A percentile compares a stretch with the other conserved stretches of the same genome.
These are phyloP conservation scores for Canavalia gladiata DNA, from an alignment of 306 rosid species.

Conservation along the genomic window DNA sequence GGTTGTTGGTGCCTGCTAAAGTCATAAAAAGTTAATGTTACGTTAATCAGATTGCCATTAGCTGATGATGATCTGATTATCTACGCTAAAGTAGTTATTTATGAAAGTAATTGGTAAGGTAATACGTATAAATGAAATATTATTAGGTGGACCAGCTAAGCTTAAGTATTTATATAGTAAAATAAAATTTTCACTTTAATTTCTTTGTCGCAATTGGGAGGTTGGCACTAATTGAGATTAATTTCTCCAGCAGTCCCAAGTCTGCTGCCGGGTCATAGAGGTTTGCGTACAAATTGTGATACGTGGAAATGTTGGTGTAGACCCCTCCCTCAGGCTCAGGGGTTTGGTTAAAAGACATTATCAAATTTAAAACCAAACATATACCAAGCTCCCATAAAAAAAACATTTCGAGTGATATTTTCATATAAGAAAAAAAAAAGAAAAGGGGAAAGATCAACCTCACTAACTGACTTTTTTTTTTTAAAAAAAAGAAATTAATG, in stretches of 20 bases:
- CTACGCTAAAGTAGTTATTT: conserved; percentile 1
- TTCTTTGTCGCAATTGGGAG: not conserved
- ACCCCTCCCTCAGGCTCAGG: too few species aligned
- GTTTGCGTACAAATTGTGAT: not conserved
- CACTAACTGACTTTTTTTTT: too few species aligned
- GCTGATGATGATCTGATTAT: conserved; percentile 29
- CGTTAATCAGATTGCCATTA: not conserved
- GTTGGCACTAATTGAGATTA: not conserved
- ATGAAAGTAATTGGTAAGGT: not conserved
- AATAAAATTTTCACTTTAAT: not conserved
- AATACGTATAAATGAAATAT: not conserved
- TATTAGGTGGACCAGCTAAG: conserved; percentile 27
- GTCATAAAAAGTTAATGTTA: conserved; percentile 20
- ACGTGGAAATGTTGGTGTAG: not conserved
- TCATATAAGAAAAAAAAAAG: too few species aligned
- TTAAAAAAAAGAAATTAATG: too few species aligned
- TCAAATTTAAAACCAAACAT: too few species aligned
- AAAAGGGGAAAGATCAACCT: too few species aligned
- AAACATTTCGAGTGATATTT: too few species aligned
- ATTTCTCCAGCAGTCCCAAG: not conserved
- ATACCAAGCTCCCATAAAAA: too few species aligned
- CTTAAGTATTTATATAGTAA: not conserved
- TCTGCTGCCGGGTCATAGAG: not conserved
- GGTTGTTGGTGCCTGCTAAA: not conserved
- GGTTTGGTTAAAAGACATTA: too few species aligned